Percentiles rank a stretch among this genome's conserved stretches.
phyloP scores from a whole-genome alignment of 495 filamentous ascomycete genomes.

The Aspergillus olivimuriae region DNA sequence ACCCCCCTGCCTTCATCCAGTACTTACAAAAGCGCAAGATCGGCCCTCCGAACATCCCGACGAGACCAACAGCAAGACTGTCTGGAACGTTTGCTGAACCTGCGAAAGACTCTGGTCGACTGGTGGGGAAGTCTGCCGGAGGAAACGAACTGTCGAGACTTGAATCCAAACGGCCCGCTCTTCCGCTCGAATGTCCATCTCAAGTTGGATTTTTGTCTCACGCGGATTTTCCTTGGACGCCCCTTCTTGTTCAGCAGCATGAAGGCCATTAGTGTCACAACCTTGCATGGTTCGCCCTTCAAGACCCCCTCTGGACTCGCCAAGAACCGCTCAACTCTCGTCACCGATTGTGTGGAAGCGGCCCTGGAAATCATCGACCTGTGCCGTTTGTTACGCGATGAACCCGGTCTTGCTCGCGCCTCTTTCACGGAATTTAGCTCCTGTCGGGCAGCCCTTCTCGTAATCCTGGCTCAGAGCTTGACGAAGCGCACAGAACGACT shows the following conservation, averaged over 20 bases:
- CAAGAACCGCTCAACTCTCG: constrained; percentile 36
- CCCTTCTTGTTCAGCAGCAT: constrained; percentile 44
- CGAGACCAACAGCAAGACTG: constrained; percentile 40
- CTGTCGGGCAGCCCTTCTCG: constrained; percentile 43
- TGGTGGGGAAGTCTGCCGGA: constrained; percentile 46
- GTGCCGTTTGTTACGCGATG: constrained; percentile 41
- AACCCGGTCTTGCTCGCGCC: constrained; percentile 43
- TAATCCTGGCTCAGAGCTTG: constrained; percentile 44
- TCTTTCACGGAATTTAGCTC: constrained; percentile 49
- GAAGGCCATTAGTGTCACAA: constrained; percentile 22
- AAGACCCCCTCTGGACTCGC: constrained; percentile 31
- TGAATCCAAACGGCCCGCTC: constrained; percentile 31
- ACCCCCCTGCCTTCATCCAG: background rate
- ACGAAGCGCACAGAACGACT: constrained; percentile 43
- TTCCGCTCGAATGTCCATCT: constrained; percentile 45
- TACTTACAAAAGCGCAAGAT: constrained; percentile 13
- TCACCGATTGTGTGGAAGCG: constrained; percentile 44
- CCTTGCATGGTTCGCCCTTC: constrained; percentile 15
- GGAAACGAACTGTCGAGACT: constrained; percentile 35
- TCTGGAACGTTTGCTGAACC: constrained; percentile 34
- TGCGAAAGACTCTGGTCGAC: constrained; percentile 37
- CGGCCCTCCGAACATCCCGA: constrained; percentile 31
- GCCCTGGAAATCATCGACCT: constrained; percentile 45
- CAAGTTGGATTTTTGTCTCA: constrained; percentile 44
- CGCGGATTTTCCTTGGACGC: constrained; percentile 42